Base-by-base conservation (phyloP, 192 early-diverging fungal genomes). In the Entomortierella parvispora region DNA sequence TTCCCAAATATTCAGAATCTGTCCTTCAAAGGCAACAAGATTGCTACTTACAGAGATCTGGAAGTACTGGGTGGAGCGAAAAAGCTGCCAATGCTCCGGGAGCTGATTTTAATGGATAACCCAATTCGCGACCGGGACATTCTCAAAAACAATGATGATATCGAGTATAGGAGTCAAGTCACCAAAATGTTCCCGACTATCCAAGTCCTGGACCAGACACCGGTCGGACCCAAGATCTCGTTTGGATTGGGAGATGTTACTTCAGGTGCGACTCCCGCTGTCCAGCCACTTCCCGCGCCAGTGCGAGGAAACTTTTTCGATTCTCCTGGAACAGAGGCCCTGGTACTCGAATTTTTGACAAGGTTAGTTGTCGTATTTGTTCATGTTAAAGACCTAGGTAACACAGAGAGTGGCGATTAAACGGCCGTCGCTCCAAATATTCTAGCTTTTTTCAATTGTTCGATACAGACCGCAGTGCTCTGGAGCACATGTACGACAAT, bases 1-100 rank as follows among this genome's bases (percentile, higher is more conserved):
- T 80, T 83, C 10, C 84, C 84, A 12, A 69, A 78, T 44, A 29
- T 86, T 11, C 58, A 56, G n/a, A 81, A 83, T n/a, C 49, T 86
- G 0, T 86, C 84, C 2, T 46, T 86, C 10, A 61, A 71, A 51
- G 78, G 81, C n/a, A 86, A 86, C 37, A 55, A 9, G 37, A 81
- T 86, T 44, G 17, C 25, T 0, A 58, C 57, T 9, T 74, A 55
- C 58, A 66, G 34, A 18, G 68, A 71, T 48, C 51, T 86, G 28
- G 82, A 82, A 46, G 46, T 49, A 40, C 45, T 86, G 25, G 58
- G 61, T 0, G 52, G 55, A 20, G 66, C 69, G 28, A 40, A 40
- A 40, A 68, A 68, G 32, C 52, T 86, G 23, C 56, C 58, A 0
- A 51, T 58, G 0, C 50, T 83, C 4, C 43, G 50, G 22, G 84